phyloP scores from a whole-genome alignment of 805 yeast genomes.

The Wickerhamiella parazyma region DNA sequence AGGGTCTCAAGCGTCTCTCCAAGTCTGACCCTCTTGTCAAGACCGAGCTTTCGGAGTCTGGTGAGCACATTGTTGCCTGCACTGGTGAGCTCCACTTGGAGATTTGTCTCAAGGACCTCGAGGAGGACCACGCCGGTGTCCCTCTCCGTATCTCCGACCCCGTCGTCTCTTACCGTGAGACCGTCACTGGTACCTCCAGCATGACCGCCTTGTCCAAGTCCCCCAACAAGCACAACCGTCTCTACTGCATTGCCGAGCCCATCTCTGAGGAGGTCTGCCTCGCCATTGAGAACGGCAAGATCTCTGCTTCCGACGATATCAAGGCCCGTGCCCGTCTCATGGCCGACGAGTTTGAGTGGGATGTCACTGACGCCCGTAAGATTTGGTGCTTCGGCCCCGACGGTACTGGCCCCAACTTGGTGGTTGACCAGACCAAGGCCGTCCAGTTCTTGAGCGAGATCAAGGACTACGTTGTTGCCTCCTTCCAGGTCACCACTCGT shows the following conservation, averaged over 20 bases:
- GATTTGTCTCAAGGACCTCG: constrained; percentile 90
- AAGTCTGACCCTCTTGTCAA: constrained; percentile 99
- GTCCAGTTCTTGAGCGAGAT: constrained; percentile 97
- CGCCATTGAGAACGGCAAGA: constrained; percentile 87
- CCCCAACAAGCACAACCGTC: constrained; percentile 99
- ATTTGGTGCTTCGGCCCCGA: constrained; percentile 99
- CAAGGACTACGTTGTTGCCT: constrained; percentile 99
- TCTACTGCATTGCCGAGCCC: constrained; percentile 95
- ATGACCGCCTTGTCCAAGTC: constrained; percentile 96
- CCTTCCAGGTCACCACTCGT: constrained; percentile 99
- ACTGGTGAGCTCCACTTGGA: constrained; percentile 99
- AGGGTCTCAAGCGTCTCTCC: constrained; percentile 99
- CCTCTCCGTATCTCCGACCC: constrained; percentile 97
- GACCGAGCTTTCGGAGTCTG: constrained; percentile 74
- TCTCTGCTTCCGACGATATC: constrained; percentile 94
- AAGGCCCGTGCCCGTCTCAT: constrained; percentile 97
- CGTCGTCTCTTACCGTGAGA: constrained; percentile 97
- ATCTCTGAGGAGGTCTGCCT: constrained; percentile 79
- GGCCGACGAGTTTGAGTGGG: constrained; percentile 99
- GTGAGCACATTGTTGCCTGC: constrained; percentile 99
- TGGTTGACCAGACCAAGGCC: constrained; percentile 99
- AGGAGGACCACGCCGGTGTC: constrained; percentile 98
- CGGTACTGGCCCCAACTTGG: constrained; percentile 96
- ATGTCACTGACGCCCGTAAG: constrained; percentile 99
- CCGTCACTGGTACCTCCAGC: constrained; percentile 85